Evolutionary conservation across 306 rosid genomes (phyloP).

Genomic region (Abrus pulchellus): DNA sequence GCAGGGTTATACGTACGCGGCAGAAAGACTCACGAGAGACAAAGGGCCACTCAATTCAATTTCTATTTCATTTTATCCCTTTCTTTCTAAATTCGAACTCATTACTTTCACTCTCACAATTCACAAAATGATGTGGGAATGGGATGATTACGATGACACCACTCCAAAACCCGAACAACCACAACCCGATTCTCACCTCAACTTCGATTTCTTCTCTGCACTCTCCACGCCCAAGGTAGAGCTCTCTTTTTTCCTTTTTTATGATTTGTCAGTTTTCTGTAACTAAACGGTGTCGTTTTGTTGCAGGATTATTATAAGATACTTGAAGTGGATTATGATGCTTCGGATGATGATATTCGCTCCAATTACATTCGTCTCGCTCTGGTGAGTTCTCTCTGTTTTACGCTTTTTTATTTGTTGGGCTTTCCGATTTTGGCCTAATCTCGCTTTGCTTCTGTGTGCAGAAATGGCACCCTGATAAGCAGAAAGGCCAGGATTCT

Average conservation of each 20-base stretch:
- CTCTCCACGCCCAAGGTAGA: constrained; percentile 75
- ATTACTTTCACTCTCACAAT: too few species aligned
- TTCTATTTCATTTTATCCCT: background rate
- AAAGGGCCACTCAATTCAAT: background rate
- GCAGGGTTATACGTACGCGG: constrained; percentile 49
- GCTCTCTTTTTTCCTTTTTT: background rate
- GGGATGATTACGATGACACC: constrained; percentile 48
- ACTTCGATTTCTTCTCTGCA: constrained; percentile 73
- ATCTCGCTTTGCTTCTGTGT: constrained; percentile 9
- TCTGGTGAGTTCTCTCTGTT: constrained; percentile 60
- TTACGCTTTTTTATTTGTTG: background rate
- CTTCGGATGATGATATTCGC: constrained; percentile 82
- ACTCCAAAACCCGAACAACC: constrained; percentile 51
- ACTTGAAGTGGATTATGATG: constrained; percentile 93
- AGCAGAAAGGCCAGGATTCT: constrained; percentile 70
- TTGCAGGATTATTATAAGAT: constrained; percentile 87
- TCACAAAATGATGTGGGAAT: constrained; percentile 58
- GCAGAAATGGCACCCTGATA: constrained; percentile 99
- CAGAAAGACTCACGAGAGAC: constrained; percentile 44
- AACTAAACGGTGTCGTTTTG: background rate
- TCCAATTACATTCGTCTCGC: constrained; percentile 93
- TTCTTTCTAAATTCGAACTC: background rate
- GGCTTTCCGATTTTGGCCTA: background rate
- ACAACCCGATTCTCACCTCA: constrained; percentile 62
- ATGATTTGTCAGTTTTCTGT: background rate